Evolutionary conservation across 208 protist genomes (phyloP).

Genomic region (Angomonas deanei): DNA sequence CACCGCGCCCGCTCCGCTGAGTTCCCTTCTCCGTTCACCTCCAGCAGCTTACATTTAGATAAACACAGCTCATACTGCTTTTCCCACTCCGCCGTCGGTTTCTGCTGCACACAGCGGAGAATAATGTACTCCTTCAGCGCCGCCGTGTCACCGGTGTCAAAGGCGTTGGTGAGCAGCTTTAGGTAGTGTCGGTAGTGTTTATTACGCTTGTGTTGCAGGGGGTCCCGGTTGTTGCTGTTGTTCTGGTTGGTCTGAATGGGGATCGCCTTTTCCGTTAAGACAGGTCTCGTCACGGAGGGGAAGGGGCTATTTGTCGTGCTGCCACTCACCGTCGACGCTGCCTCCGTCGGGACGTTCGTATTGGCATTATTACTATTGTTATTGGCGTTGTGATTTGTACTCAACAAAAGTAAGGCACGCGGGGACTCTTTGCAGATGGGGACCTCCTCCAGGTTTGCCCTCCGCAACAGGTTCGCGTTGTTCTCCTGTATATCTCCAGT

Average conservation of each 20-base stretch:
- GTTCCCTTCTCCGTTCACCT: neutral
- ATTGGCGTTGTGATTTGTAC: too few species aligned
- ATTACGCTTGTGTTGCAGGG: neutral
- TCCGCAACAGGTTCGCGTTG: neutral
- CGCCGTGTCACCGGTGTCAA: conserved; percentile 42
- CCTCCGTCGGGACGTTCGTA: too few species aligned
- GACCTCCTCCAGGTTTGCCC: neutral
- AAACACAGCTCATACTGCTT: neutral
- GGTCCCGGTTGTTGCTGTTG: neutral
- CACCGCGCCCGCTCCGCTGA: conserved; percentile 7
- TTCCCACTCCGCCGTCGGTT: conserved; percentile 5
- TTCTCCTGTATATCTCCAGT: too few species aligned
- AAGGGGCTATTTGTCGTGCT: too few species aligned
- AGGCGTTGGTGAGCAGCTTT: conserved; percentile 40
- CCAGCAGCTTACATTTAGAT: neutral
- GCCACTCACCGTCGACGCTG: too few species aligned
- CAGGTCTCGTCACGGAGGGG: neutral
- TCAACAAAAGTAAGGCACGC: too few species aligned
- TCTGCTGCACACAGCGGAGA: conserved; percentile 15
- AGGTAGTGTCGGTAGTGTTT: conserved; percentile 20
- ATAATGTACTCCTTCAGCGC: conserved; percentile 38
- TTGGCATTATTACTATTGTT: neutral
- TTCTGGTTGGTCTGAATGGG: neutral
- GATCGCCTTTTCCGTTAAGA: neutral
- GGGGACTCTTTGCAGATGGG: neutral